These are phyloP conservation scores for Pseudoneurospora amorphoporcata DNA, from an alignment of 495 filamentous ascomycete genomes.

Conservation along the genomic window DNA sequence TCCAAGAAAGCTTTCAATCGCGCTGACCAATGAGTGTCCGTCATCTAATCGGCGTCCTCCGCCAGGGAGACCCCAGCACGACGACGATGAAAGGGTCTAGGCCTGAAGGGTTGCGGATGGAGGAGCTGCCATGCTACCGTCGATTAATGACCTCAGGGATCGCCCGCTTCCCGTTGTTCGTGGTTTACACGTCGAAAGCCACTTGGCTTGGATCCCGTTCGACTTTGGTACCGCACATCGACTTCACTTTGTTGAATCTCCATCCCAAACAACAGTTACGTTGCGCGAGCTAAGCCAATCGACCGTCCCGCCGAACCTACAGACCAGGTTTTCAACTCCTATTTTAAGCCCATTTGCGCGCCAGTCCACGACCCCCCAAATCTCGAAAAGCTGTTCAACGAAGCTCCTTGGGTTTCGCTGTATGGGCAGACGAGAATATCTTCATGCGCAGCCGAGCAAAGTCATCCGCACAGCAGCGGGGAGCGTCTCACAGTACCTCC, in stretches of 20 bases:
- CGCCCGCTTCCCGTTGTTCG: not conserved
- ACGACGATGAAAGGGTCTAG: not conserved
- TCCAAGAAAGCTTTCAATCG: not conserved
- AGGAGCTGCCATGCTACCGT: not conserved
- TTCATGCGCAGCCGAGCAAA: slow-evolving; percentile 24
- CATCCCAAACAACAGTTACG: not conserved
- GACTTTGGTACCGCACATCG: not conserved
- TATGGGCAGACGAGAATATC: slow-evolving; percentile 15
- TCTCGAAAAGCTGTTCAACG: not conserved
- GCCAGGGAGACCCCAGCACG: not conserved
- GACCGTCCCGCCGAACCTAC: not conserved
- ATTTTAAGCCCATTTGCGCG: not conserved
- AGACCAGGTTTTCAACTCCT: not conserved
- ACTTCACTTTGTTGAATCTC: not conserved
- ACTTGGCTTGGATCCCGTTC: not conserved
- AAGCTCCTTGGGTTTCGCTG: not conserved
- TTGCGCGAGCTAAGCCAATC: not conserved
- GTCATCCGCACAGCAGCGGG: slow-evolving; percentile 19
- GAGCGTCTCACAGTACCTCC: slow-evolving; percentile 5
- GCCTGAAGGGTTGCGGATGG: not conserved
- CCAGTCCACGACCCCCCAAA: not conserved
- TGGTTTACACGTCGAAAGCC: not conserved
- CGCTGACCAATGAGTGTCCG: not conserved
- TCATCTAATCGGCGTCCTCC: not conserved
- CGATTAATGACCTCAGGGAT: not conserved